A percentile compares a stretch with the other conserved stretches of the same genome.
Evolutionary conservation across 257 asterid species (phyloP).

Genomic region (Solanum virginianum): DNA sequence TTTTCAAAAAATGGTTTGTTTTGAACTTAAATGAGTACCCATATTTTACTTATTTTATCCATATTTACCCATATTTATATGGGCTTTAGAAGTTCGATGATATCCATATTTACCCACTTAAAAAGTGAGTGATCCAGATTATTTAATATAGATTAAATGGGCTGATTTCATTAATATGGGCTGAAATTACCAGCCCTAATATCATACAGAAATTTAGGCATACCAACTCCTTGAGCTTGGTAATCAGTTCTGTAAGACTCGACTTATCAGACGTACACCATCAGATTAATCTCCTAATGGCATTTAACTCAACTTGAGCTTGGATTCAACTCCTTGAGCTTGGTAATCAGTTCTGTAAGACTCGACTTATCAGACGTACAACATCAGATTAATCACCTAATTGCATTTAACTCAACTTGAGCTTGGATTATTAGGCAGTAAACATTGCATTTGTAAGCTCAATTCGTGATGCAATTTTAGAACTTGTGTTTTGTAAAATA

Average conservation of each 20-base stretch:
- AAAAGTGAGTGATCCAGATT: no score
- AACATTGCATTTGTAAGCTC: not conserved
- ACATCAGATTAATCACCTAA: not conserved
- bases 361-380: not conserved
- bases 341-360: not conserved
- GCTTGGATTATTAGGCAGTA: not conserved
- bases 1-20: no score
- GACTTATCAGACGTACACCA: not conserved
- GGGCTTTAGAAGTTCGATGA: no score
- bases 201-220: not conserved
- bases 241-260: not conserved
- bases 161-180: no score
- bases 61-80: no score
- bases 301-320: not conserved
- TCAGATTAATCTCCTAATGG: not conserved
- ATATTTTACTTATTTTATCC: no score
- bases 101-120: no score
- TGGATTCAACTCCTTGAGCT: not conserved
- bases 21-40: no score
- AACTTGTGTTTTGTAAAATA: not conserved
- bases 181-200: no score
- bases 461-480: not conserved
- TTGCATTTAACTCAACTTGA: not conserved
- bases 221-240: not conserved
- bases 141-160: no score